Evolutionary conservation across 2,329 filamentous ascomycete genomes (phyloP).

Genomic region (Elsinoe batatas): DNA sequence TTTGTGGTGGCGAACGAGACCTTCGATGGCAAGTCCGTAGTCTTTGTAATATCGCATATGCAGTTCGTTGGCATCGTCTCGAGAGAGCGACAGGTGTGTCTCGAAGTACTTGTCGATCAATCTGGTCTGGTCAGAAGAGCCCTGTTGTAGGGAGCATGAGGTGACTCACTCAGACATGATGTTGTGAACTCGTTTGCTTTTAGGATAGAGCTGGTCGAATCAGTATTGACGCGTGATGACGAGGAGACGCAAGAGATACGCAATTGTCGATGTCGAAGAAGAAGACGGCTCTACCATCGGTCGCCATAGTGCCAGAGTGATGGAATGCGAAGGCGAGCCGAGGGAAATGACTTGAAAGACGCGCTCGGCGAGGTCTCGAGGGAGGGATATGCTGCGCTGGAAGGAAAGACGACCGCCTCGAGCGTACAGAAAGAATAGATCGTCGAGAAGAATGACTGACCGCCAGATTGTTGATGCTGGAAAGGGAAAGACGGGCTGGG

Average conservation of each 20-base stretch:
- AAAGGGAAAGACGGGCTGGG: neutral
- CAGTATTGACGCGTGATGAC: neutral
- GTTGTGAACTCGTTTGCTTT: constrained; percentile 77
- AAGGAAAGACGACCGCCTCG: neutral
- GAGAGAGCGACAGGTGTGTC: constrained; percentile 60
- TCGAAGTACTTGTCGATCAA: constrained; percentile 47
- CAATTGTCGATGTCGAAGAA: constrained; percentile 98
- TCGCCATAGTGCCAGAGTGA: constrained; percentile 15
- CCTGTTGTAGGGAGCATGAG: constrained; percentile 40
- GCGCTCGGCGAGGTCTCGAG: neutral
- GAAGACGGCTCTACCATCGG: constrained; percentile 43
- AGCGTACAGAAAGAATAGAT: neutral
- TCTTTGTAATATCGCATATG: constrained; percentile 90
- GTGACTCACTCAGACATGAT: constrained; percentile 58
- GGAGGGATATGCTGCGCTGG: neutral
- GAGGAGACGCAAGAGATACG: constrained; percentile 35
- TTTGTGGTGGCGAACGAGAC: constrained; percentile 84
- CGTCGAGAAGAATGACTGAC: neutral
- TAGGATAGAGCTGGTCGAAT: constrained; percentile 60
- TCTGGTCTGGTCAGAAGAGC: constrained; percentile 30
- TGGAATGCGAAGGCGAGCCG: neutral
- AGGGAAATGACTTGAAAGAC: neutral
- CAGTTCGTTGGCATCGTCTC: constrained; percentile 71
- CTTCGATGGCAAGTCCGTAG: constrained; percentile 96
- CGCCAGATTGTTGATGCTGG: no score